Percentiles rank a stretch among this genome's conserved stretches.
Conservation (phyloP, 495 filamentous ascomycete genomes). For the Penicillium canescens region DNA sequence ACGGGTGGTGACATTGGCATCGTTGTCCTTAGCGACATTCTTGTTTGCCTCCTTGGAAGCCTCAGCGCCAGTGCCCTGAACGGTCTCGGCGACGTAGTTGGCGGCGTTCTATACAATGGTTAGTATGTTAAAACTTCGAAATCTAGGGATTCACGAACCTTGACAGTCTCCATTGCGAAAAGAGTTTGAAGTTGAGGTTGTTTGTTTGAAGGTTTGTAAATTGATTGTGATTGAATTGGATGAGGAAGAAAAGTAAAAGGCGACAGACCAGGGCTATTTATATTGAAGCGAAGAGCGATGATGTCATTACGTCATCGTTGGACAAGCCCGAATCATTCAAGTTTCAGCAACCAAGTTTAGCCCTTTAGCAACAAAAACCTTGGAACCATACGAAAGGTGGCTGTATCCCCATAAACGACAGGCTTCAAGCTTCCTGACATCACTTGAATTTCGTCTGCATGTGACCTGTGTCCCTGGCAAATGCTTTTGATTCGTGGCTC, state of each 20-base stretch:
- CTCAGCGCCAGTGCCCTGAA: conserved; percentile 12
- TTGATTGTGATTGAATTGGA: not conserved
- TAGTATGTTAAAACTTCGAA: not conserved
- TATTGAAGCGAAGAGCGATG: not conserved
- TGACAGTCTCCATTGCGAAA: conserved; percentile 6
- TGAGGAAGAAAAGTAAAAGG: not conserved
- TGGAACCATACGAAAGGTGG: too few relatives aligned
- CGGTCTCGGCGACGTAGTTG: conserved; percentile 13
- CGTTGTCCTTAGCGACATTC: conserved; percentile 10
- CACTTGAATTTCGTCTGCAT: too few relatives aligned
- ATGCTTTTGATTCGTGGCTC: too few relatives aligned
- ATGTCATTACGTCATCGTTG: conserved; percentile 2
- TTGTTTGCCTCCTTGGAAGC: conserved; percentile 19
- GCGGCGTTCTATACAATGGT: conserved; percentile 6
- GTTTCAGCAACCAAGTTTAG: too few relatives aligned
- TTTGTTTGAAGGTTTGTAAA: not conserved
- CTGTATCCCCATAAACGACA: too few relatives aligned
- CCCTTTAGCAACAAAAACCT: too few relatives aligned
- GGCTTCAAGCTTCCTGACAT: too few relatives aligned
- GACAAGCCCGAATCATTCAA: not conserved
- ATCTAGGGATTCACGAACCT: not conserved
- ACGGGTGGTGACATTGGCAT: conserved; percentile 10
- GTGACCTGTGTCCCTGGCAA: too few relatives aligned
- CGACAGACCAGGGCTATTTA: not conserved
- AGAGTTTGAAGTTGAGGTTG: too few relatives aligned